Base-by-base conservation (phyloP, 1,284 basidiomycete species). In the Termitomyces sp. region DNA sequence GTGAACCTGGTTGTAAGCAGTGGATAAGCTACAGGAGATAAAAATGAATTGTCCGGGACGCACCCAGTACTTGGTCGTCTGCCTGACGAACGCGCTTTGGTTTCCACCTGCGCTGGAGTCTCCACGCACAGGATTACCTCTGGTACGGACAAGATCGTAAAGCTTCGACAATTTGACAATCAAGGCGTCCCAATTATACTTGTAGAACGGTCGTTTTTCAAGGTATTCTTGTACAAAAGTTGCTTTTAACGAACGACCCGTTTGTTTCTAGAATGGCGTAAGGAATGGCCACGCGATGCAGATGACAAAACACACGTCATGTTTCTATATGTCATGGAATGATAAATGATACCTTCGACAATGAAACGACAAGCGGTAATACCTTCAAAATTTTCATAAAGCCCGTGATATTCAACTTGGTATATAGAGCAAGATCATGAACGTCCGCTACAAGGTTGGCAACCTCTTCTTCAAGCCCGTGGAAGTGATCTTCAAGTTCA, bases 1-100 rank as follows among this genome's bases (percentile, higher is more conserved):
- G 68, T 97, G 94, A 0, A 96, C 88, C 88, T 90, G 43, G 19
- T 47, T 17, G 7, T 10, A 10, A 12, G 10, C 50, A 51, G 46
- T 33, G 38, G 9, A 45, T 38, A 9, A 43, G 17, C 24, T 24
- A 24, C 24, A 44, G 12, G 12, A 42, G 3, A 30, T 10, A 9
- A 44, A 12, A 4, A 39, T 30, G 5, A 13, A 44, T 26, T 28
- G 21, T 53, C 21, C 12, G 1, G 19, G 54, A 70, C 76, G 58
- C 63, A 92, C 96, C 96, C 96, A 99, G 70, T 99, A 99, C 72
- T 99, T 99, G 15, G 96, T 99, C 36, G 96, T 99, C 71, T 97
- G 94, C 49, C 96, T 78, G 9, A 98, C 94, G 65, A 99, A 99
- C 0, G 96, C 97, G 65, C 92, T 96, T 74, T 99, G 96, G 61